Base-by-base conservation (phyloP, 495 filamentous ascomycete genomes). In the Lophium mytilinum region DNA sequence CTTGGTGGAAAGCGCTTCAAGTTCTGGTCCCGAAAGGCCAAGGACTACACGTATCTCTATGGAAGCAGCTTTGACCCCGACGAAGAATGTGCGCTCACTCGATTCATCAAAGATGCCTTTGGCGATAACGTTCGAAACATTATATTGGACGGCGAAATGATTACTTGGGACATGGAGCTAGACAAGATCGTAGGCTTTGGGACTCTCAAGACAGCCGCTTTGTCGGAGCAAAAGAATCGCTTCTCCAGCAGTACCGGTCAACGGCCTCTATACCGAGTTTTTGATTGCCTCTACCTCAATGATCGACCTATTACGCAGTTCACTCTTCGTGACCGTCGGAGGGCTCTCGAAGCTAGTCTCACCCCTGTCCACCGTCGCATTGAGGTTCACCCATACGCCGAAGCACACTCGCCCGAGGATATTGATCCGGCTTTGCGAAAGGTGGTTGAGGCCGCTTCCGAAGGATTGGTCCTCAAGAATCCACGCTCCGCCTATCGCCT, bases 61-160 rank as follows among this genome's bases (percentile, higher is more conserved):
- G 93, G 93, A 17, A 76, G 82, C 55, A 77, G 83, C 1, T 80
- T 94, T 39, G 72, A 85, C 37, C 88, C 95, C 59, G 88, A 95
- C 60, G 83, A 85, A 11, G 83, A 85, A 42, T 80, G 81, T n/a
- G 82, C 90, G 9, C 66, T 97, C 17, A 94, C 93, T 0, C 75
- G 90, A 34, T 83, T 95, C 66, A 71, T 96, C 11, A 81, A 83
- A 50, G 76, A 82, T 53, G 90, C 89, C 4, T 98, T 98, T 65
- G 74, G 82, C 14, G 76, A 83, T 6, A 82, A 83, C 0, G 91
- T 97, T 9, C 74, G 83, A 43, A 89, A 90, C 65, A 78, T 96
- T 63, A 95, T 98, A 34, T 76, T 98, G 2, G 93, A 98, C 63
- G 93, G 93, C 9, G 93, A 98, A 70, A 98, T 98, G 93, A 88